Base-by-base conservation (phyloP, 1,284 basidiomycete species). In the Ustilago trichophora region DNA sequence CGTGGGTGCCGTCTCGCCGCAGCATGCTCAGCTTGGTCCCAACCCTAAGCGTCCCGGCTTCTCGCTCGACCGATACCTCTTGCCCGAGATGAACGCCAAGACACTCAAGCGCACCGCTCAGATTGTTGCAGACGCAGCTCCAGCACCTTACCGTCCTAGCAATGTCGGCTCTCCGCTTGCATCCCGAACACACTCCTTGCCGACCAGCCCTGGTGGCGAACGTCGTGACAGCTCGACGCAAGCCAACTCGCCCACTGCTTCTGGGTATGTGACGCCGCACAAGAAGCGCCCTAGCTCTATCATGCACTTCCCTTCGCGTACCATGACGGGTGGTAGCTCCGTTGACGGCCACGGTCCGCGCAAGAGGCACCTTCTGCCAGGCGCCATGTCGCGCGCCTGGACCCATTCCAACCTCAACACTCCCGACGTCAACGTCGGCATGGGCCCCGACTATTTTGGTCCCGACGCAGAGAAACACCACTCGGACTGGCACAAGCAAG, bases 31-130 rank as follows among this genome's bases (percentile, higher is more conserved):
- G 63, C 83, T 91, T 16, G 88, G 87, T 18, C 89, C 90, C 9
- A 86, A 88, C 51, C 82, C 88, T n/a, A 87, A 87, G 71, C 83
- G 87, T 29, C 86, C 88, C 4, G 90, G 90, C 7, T 91, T 87
- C 75, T 86, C 86, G 59, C 82, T 91, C 3, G 87, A 86, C 15
- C 83, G 89, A 83, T 89, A 82, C 65, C 63, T 80, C 8, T 52
- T 81, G 11, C 79, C 79, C 6, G 78, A 81, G 59, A 77, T 81
- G 76, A 75, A 76, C 40, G 79, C 70, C 22, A 81, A 81, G 64
- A 81, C 79, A 22, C 58, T 81, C 29, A 66, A 72, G 43, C 51
- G 66, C 6, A 81, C 79, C 11, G 78, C 78, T 2, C 71, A 81
- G 64, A 77, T 80, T 35, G 74, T 81, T 7, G 75, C 77, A 9